Percentiles rank a stretch among this genome's conserved stretches.
phyloP scores from a whole-genome alignment of 139 green algal species.

The Chlamydomonas schloesseri region DNA sequence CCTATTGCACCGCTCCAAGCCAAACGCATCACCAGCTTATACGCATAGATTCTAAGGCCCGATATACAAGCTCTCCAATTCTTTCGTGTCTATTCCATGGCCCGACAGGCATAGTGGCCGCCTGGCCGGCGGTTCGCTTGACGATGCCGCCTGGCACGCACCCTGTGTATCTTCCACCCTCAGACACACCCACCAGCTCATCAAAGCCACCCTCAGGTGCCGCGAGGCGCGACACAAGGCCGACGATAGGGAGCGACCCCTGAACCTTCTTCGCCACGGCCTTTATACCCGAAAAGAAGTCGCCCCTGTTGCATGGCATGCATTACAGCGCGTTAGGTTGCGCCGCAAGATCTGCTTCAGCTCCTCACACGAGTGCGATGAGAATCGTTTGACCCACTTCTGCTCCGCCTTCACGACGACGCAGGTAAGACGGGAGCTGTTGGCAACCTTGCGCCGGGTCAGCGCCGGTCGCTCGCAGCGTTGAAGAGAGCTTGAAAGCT shows the following conservation, averaged over 20 bases:
- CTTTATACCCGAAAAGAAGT: background rate
- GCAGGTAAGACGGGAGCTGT: background rate
- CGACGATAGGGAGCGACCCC: slow-evolving; percentile 78
- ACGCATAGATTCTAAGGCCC: too few relatives aligned
- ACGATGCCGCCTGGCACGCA: too few relatives aligned
- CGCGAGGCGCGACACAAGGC: slow-evolving; percentile 75
- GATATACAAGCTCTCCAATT: too few relatives aligned
- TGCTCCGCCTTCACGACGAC: background rate
- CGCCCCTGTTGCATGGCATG: background rate
- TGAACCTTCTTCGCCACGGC: slow-evolving; percentile 59
- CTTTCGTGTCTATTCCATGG: too few relatives aligned
- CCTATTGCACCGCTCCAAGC: too few relatives aligned
- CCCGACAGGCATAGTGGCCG: too few relatives aligned
- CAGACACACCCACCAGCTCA: slow-evolving; percentile 62
- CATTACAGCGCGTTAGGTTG: background rate
- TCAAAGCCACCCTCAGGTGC: slow-evolving; percentile 82
- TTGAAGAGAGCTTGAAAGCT: background rate
- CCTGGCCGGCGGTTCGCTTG: too few relatives aligned
- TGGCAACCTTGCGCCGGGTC: background rate
- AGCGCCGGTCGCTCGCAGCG: background rate
- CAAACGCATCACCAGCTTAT: too few relatives aligned
- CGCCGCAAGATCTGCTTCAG: background rate
- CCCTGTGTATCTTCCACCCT: too few relatives aligned
- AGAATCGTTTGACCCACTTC: background rate
- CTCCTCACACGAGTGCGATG: too few relatives aligned